These are phyloP conservation scores for Eucalyptus marginata DNA, from an alignment of 345 rosid genomes.

Conservation along the genomic window DNA sequence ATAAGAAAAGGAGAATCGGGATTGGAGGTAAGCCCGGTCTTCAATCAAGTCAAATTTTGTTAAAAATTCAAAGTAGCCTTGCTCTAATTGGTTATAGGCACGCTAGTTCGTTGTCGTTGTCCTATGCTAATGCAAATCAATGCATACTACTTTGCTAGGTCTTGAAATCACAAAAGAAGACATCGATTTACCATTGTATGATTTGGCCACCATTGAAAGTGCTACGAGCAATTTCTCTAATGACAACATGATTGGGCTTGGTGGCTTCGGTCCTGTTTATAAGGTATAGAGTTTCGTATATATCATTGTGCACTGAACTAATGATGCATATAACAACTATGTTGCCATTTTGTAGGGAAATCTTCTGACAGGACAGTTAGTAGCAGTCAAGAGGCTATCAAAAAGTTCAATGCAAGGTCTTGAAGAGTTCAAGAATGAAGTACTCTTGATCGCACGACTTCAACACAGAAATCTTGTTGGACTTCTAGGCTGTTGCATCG, in stretches of 20 bases:
- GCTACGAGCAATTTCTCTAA: constrained; percentile 22
- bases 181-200: neutral
- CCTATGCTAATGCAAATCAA: too few species aligned
- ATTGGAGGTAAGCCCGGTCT: too few species aligned
- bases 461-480: constrained; percentile 46
- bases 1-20: too few species aligned
- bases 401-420: constrained; percentile 23
- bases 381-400: constrained; percentile 41
- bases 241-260: constrained; percentile 28
- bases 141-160: too few species aligned
- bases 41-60: too few species aligned
- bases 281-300: neutral
- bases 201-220: constrained; percentile 10
- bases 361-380: constrained; percentile 17
- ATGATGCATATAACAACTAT: neutral
- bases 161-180: too few species aligned
- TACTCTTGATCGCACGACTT: constrained; percentile 24
- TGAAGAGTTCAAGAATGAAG: constrained; percentile 26
- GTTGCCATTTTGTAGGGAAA: too few species aligned
- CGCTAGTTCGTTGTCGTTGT: too few species aligned
- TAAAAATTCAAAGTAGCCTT: too few species aligned
- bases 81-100: too few species aligned
- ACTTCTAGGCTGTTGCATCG: constrained; percentile 34
- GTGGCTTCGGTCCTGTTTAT: constrained; percentile 37
- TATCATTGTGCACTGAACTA: too few species aligned